Evolutionary conservation across 2,329 filamentous ascomycete genomes (phyloP).

Genomic region (Cercospora janseana): DNA sequence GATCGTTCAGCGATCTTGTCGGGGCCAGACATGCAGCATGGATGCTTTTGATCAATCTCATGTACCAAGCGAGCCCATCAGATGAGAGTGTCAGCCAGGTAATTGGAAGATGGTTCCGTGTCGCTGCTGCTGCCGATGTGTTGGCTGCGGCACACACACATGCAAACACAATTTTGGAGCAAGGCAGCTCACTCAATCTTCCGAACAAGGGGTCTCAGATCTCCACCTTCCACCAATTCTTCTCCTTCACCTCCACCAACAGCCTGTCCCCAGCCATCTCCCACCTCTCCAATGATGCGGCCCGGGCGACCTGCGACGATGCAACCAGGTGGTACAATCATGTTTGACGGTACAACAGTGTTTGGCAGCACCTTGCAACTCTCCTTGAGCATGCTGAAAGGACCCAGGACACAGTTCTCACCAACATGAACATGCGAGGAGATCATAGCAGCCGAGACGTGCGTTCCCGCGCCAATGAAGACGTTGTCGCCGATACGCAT

Average conservation of each 20-base stretch:
- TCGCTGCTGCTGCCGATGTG: too few relatives aligned
- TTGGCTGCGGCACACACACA: too few relatives aligned
- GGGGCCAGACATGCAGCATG: too few relatives aligned
- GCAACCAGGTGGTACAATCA: slow-evolving; percentile 89
- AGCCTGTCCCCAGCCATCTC: slow-evolving; percentile 59
- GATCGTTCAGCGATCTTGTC: too few relatives aligned
- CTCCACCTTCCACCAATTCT: slow-evolving; percentile 51
- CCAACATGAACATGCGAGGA: slow-evolving; percentile 86
- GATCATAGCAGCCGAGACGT: slow-evolving; percentile 80
- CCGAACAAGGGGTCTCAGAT: slow-evolving; percentile 49
- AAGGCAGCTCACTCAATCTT: slow-evolving; percentile 42
- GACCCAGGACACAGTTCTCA: slow-evolving; percentile 70
- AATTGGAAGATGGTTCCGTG: too few relatives aligned
- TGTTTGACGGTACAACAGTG: slow-evolving; percentile 77
- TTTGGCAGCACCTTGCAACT: slow-evolving; percentile 85
- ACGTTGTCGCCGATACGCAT: slow-evolving; percentile 94
- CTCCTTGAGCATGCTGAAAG: slow-evolving; percentile 90
- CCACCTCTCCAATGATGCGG: slow-evolving; percentile 75
- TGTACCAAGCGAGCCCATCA: too few relatives aligned
- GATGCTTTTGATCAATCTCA: too few relatives aligned
- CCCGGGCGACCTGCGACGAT: slow-evolving; percentile 84
- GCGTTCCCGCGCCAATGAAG: slow-evolving; percentile 67
- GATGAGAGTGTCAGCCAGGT: too few relatives aligned
- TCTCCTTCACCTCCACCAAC: slow-evolving; percentile 44
- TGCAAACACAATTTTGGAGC: too few relatives aligned